Base-by-base conservation (phyloP, 768 basidiomycete species). In the Naganishia friedmannii region DNA sequence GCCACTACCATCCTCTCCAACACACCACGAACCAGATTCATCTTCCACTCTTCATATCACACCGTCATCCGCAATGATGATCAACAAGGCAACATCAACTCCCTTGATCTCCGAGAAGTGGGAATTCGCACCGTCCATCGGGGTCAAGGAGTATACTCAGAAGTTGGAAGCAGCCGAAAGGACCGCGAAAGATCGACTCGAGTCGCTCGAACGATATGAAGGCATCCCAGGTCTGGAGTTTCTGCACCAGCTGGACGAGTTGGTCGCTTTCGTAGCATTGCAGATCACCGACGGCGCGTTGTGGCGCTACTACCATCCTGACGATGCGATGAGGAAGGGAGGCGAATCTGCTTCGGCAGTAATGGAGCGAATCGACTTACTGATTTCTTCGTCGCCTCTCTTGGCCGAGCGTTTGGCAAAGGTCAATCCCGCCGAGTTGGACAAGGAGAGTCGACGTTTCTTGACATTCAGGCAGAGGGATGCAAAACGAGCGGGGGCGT, bases 141-240 rank as follows among this genome's bases (percentile, higher is more conserved):
- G 32, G 6, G 28, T 57, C 34, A 37, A 12, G 55, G 6, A 31
- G 32, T 34, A 21, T 21, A 28, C 28, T 34, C 15, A 9, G 28
- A 57, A 34, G 13, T 57, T n/a, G 55, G 31, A n/a, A 34, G 29
- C 32, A 19, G 55, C 55, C 21, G 32, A 57, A 34, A n/a, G 9
- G 19, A 28, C 6, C 19, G 55, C 31, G 2, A 32, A 17, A 34
- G 19, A 32, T 9, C 29, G 55, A 7, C 32, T 57, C 10, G 12
- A 9, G 5, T 21, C 32, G 28, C 32, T 57, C 10, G 55, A 57
- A n/a, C 55, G 21, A 34, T 31, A 57, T 15, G 4, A 57, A 31
- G 28, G 29, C 19, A 28, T 57, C n/a, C 55, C 55, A 17, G 55
- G 29, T 34, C 55, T 57, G 6, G 55, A 57, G 6, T 57, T 57